A percentile compares a stretch with the other conserved stretches of the same genome.
These are phyloP conservation scores for Lactifluus echinatus DNA, from an alignment of 768 basidiomycete genomes.

Conservation along the genomic window DNA sequence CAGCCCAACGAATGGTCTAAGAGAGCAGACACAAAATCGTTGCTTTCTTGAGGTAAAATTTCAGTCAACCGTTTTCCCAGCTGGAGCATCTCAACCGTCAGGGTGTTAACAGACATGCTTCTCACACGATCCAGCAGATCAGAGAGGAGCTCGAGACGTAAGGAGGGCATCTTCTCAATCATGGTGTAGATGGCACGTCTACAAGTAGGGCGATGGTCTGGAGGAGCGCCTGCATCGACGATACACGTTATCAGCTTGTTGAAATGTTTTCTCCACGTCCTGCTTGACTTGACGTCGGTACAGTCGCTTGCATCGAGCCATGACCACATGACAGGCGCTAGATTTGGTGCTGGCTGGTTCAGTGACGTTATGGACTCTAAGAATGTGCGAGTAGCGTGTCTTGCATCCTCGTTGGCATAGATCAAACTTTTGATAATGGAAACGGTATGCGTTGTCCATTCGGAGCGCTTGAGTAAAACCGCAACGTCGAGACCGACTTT, in stretches of 20 bases:
- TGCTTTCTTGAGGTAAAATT: conserved; percentile 3
- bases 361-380: conserved; percentile 18
- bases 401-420: conserved; percentile 29
- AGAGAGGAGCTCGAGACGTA: conserved; percentile 8
- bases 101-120: not conserved
- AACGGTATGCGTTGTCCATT: conserved; percentile 38
- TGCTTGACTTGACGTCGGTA: not conserved
- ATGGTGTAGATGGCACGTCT: conserved; percentile 4
- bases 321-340: conserved; percentile 21
- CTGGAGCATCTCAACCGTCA: not conserved
- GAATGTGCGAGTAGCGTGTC: conserved; percentile 18
- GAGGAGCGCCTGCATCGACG: not conserved
- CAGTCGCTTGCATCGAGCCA: conserved; percentile 13
- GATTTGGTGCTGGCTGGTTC: conserved; percentile 5
- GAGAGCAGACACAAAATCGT: not conserved
- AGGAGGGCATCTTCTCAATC: not conserved
- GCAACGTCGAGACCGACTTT: conserved; percentile 25
- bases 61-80: not conserved
- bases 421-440: conserved; percentile 37
- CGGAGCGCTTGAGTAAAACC: conserved; percentile 33
- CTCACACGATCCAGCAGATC: conserved; percentile 3
- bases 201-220: conserved; percentile 6
- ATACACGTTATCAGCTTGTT: conserved; percentile 16
- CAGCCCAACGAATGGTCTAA: not conserved
- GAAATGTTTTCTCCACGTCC: conserved; percentile 19